Evolutionary conservation across 1,139 yeast species (phyloP), one percentile per base, ranked within the genome.

Genomic region (Debaryomycetaceae sp.): DNA sequence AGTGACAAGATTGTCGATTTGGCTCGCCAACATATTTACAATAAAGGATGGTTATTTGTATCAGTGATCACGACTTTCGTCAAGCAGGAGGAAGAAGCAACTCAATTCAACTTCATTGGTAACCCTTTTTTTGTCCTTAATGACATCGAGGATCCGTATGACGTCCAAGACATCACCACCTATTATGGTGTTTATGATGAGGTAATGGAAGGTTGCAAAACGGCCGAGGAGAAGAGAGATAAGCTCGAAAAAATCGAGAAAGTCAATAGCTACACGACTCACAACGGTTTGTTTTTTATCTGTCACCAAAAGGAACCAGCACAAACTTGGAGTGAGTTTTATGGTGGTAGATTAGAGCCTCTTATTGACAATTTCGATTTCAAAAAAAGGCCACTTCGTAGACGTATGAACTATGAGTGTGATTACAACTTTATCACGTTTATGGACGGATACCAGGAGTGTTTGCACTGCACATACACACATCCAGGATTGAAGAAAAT

Each of bases 31-130:
- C 35, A 41, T 36, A 41, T 53, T 24, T 52, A 44, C 33, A 47
- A 52, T 40, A 45, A 50, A 19, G 56, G 56, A 16, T 53, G 58
- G 58, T 53, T 49, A 35, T 52, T 52, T 34, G 42, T 50, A 6
- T 30, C 46, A 15, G 34, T 43, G 8, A 37, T 52, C 18, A 46
- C 43, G 34, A 44, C 51, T 2, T 52, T 51, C 26, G 36, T 40
- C 9, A 41, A 35, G 31, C 39, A 43, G 31, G 46, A 48, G n/a
- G 37, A 35, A 2, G 37, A 40, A 13, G 49, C 47, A 13, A 35
- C 49, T 6, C 58, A 53, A 40, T 41, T 48, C 41, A 41, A 52
- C 33, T 49, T 49, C 19, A 37, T 47, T 28, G 45, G 47, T 3
- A 51, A 48, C 32, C 54, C 55, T 6, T 53, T 53, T 36, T 53